These are phyloP conservation scores for Colletotrichum coccodes DNA, from an alignment of 2,329 filamentous ascomycete species.

Conservation along the genomic window DNA sequence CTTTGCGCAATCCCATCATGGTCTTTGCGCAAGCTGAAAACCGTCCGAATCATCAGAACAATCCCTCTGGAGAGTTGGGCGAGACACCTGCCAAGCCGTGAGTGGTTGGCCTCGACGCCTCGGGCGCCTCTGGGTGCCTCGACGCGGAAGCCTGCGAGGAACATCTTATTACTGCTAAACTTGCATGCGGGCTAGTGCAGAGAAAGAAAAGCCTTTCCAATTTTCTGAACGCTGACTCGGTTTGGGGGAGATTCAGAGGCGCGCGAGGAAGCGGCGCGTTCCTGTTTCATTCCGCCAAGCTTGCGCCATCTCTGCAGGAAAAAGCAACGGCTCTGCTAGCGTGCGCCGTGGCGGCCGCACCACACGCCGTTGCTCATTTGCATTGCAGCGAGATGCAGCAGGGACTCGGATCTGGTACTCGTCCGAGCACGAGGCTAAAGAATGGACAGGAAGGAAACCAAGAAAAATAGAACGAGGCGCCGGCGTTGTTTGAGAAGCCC, in stretches of 20 bases:
- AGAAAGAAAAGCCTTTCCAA: background rate
- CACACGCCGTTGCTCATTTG: constrained; percentile 22
- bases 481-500: constrained; percentile 16
- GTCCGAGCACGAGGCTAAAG: constrained; percentile 18
- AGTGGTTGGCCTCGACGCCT: background rate
- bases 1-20: background rate
- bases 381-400: background rate
- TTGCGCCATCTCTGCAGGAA: background rate
- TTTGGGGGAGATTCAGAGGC: background rate
- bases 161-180: background rate
- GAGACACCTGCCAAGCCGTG: constrained; percentile 11
- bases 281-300: constrained; percentile 2
- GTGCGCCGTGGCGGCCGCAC: constrained; percentile 20
- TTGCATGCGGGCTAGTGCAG: constrained; percentile 13
- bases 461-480: constrained; percentile 15
- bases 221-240: constrained; percentile 3
- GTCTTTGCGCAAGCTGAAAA: constrained; percentile 11
- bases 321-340: constrained; percentile 27
- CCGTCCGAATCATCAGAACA: background rate
- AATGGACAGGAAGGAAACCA: background rate
- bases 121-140: background rate
- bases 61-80: background rate
- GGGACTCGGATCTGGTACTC: constrained; percentile 15
- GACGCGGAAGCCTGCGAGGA: constrained; percentile 2
- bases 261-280: constrained; percentile 14